Evolutionary conservation across 805 yeast genomes (phyloP), one percentile per base, ranked within the genome.

Genomic region (Metschnikowia chrysomelidarum): DNA sequence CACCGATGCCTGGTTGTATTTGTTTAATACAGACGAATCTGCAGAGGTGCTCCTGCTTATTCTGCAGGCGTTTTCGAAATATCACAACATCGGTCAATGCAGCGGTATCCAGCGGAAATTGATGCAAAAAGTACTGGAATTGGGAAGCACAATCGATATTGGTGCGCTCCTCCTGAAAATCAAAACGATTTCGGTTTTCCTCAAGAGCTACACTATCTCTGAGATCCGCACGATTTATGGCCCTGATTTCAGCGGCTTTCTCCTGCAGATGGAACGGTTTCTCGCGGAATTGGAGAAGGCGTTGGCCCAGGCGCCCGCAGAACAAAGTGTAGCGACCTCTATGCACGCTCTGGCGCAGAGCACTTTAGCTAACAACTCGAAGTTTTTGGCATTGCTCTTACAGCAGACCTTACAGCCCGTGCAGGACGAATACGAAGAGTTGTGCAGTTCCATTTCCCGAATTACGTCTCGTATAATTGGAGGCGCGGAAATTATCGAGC

Each of bases 361-460:
- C 9, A 49, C 59, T 1, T 34, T 64, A 24, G 30, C 40, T 10
- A 65, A 65, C 40, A 65, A 65, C 43, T 34, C 59, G 14, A 53
- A 51, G 38, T 66, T 57, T 40, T 54, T 64, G 20, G 54, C 61
- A 16, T 21, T 36, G 30, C 24, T 30, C 17, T 34, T 30, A 10
- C 40, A 26, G 32, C 34, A 36, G 22, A 30, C 8, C 19, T 26
- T 36, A 21, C 35, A 18, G 14, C 32, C 30, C 9, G 16, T 29
- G 25, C 18, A 13, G 25, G 6, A 10, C 10, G 10, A 10, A n/a
- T 19, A 29, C 32, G 25, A 29, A 13, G 19, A 24, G 7, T 12
- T 13, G 8, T 12, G 20, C 7, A 13, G 14, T 7, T n/a, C 14
- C 7, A 25, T 21, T 10, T 29, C 14, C 19, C 25, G 22, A 11